These are phyloP conservation scores for Fraxinus pennsylvanica DNA, from an alignment of 257 asterid species.

Conservation along the genomic window DNA sequence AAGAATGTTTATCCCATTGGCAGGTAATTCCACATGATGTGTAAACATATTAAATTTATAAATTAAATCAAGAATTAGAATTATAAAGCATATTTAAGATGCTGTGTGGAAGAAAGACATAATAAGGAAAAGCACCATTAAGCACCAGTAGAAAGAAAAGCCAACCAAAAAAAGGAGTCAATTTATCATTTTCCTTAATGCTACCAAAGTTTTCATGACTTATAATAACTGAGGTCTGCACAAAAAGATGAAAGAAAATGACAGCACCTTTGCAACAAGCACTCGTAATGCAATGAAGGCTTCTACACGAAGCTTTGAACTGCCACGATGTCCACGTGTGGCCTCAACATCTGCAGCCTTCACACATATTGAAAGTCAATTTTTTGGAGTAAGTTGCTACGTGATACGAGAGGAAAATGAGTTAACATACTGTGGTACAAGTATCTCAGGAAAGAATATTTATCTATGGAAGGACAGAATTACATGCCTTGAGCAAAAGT, in stretches of 20 bases:
- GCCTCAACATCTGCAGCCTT: constrained; percentile 96
- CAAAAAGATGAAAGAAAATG: constrained; percentile 20
- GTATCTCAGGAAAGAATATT: constrained; percentile 10
- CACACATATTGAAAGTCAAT: constrained; percentile 43
- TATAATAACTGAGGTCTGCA: constrained; percentile 14
- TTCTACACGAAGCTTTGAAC: constrained; percentile 81
- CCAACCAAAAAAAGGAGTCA: too few species aligned
- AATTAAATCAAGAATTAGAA: background rate
- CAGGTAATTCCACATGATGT: constrained; percentile 9
- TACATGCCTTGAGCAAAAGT: constrained; percentile 83
- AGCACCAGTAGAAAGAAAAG: background rate
- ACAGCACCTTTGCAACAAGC: constrained; percentile 81
- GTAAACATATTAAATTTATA: background rate
- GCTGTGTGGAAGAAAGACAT: background rate
- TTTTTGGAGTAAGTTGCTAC: constrained; percentile 18
- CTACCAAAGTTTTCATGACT: background rate
- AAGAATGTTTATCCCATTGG: background rate
- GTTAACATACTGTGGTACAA: constrained; percentile 11
- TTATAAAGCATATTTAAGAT: constrained; percentile 2
- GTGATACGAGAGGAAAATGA: constrained; percentile 5
- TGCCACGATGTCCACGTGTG: constrained; percentile 81
- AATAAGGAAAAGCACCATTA: background rate
- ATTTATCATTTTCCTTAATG: constrained; percentile 1
- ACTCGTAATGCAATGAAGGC: constrained; percentile 74
- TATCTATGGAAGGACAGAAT: constrained; percentile 23